Conservation (phyloP, 2,329 filamentous ascomycete genomes). For the Sporothrix pseudoabietina region DNA sequence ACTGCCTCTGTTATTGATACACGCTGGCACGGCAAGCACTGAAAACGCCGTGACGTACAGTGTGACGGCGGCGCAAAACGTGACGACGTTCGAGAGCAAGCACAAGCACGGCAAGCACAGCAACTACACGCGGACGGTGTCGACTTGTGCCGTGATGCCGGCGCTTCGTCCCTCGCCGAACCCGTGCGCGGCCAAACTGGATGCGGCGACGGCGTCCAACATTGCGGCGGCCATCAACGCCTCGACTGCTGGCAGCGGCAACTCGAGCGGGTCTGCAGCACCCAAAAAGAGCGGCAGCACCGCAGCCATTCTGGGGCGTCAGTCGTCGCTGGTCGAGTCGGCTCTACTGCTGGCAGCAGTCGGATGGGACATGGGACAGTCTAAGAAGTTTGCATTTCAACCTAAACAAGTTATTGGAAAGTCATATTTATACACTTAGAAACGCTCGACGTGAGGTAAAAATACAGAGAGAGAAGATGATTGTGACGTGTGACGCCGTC, state of each 20-base stretch:
- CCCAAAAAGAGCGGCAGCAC: not conserved
- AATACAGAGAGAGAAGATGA: not conserved
- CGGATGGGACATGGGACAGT: not conserved
- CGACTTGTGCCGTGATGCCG: not conserved
- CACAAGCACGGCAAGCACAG: not conserved
- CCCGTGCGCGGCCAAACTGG: not conserved
- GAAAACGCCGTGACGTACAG: not conserved
- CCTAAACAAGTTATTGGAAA: not conserved
- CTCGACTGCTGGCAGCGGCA: not conserved
- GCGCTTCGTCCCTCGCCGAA: not conserved
- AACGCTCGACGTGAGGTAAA: not conserved
- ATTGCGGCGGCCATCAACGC: slow-evolving; percentile 2
- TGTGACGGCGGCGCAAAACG: not conserved
- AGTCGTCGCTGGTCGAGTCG: slow-evolving; percentile 5
- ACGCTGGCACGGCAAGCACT: not conserved
- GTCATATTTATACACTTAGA: not conserved
- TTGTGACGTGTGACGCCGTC: not conserved
- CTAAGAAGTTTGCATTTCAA: not conserved
- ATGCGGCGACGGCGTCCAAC: not conserved
- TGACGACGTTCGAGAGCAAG: not conserved
- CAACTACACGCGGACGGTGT: not conserved
- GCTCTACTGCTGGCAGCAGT: slow-evolving; percentile 9
- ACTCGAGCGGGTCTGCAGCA: not conserved
- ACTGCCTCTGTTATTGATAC: not conserved
- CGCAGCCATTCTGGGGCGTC: not conserved